Conservation (phyloP, 371 early-diverging fungal species). For the Mucor indicus region DNA sequence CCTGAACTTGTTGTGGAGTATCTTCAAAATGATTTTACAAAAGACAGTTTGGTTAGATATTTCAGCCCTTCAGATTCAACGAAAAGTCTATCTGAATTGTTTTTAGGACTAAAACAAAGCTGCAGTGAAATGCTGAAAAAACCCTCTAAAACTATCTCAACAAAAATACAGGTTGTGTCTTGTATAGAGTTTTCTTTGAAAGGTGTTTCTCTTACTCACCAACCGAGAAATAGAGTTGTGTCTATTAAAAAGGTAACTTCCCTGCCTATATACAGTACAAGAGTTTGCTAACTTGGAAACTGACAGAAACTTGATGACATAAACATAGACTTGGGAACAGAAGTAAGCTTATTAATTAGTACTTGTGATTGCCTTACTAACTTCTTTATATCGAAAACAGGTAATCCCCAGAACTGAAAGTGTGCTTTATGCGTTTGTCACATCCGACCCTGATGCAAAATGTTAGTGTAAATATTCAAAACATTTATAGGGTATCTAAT, state of each 20-base stretch:
- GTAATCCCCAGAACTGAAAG: no score
- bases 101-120: no score
- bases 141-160: constrained; percentile 9
- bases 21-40: constrained; percentile 10
- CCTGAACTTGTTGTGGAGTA: constrained; percentile 19
- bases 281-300: no score
- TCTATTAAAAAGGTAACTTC: constrained; percentile 8
- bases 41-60: constrained; percentile 12
- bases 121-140: constrained; percentile 13
- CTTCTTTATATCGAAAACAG: no score
- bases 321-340: no score
- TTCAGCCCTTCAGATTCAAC: constrained; percentile 5
- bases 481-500: no score
- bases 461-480: constrained; percentile 1
- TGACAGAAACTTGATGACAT: background rate
- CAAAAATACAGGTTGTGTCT: constrained; percentile 4
- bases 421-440: constrained; percentile 14
- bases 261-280: no score
- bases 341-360: no score
- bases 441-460: constrained; percentile 5
- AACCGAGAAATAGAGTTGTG: background rate
- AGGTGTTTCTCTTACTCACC: background rate
- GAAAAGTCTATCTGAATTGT: background rate
- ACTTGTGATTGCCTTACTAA: no score
- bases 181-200: background rate